Conservation (phyloP, 192 early-diverging fungal genomes). For the Phycomyces blakesleeanus region DNA sequence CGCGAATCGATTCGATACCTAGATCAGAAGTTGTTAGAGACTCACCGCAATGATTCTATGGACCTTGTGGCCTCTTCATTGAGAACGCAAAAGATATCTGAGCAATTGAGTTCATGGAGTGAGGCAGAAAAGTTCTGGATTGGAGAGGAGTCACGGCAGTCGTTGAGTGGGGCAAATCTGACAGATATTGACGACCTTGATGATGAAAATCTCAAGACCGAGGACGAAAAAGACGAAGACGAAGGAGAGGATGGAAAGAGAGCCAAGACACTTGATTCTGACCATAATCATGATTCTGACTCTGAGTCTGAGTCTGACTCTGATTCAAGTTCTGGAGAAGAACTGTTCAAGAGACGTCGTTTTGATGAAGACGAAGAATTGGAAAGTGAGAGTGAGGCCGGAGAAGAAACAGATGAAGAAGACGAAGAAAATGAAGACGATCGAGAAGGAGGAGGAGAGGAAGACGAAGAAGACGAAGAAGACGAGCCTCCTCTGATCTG, state of each 20-base stretch:
- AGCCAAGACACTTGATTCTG: background rate
- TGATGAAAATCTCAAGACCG: background rate
- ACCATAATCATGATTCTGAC: background rate
- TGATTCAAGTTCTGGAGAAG: slow-evolving; percentile 9
- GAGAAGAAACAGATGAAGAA: slow-evolving; percentile 17
- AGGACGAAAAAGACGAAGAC: background rate
- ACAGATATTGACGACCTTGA: background rate
- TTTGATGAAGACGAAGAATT: slow-evolving; percentile 15
- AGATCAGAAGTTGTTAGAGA: slow-evolving; percentile 28
- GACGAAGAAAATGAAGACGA: too few relatives aligned
- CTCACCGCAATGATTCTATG: background rate
- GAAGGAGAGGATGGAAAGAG: background rate
- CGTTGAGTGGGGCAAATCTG: background rate
- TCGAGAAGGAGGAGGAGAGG: too few relatives aligned
- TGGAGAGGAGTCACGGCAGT: slow-evolving; percentile 22
- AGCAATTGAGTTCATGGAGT: slow-evolving; percentile 45
- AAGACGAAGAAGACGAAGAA: slow-evolving; percentile 13
- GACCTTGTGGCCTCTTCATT: slow-evolving; percentile 31
- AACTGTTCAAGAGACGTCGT: slow-evolving; percentile 11
- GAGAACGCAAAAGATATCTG: slow-evolving; percentile 44
- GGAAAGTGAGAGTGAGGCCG: background rate
- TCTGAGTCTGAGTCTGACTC: background rate
- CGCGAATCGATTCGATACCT: slow-evolving; percentile 57
- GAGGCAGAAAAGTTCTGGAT: slow-evolving; percentile 38
- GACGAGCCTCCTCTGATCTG: slow-evolving; percentile 26